Base-by-base conservation (phyloP, 2,329 filamentous ascomycete genomes). In the Penicillium psychrosexuale region DNA sequence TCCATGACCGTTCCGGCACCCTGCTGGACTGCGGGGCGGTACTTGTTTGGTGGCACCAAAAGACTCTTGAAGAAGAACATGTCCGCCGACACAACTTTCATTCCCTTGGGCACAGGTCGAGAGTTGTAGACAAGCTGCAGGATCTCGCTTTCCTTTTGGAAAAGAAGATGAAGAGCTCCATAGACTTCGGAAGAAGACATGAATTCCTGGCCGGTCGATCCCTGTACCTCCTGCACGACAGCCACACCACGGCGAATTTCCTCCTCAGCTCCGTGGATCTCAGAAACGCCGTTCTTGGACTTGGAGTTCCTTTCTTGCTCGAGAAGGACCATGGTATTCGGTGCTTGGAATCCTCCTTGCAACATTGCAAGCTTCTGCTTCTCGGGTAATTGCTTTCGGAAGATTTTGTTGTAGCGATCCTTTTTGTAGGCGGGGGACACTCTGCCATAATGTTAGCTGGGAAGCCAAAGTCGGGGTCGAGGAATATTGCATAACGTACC, bases 11-110 rank as follows among this genome's bases (percentile, higher is more conserved):
- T 86, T 40, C 88, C 86, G 34, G 88, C 84, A 42, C 91, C 90
- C 30, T 90, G 92, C 56, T 85, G 83, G 9, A 91, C 90, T 70
- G 95, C 91, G 12, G 94, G 92, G 38, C 94, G 86, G 72, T 88
- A 99, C 65, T 87, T 88, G 71, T 96, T 99, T 2, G 94, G 94
- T 2, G 95, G 91, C 0, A 99, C 91, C 13, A 97, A 79, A 49
- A 99, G 78, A 34, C 86, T 87, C 53, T 89, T 86, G 53, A 97
- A 80, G 75, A 99, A 99, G 76, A 99, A 97, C 86, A 97, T 96
- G 62, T 96, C 89, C 1, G 90, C 84, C 2, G 79, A 85, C n/a
- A 91, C 78, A 17, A 77, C 77, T 7, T 75, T 75, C 36, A 79
- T 75, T 53, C 81, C 83, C 69, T 84, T 86, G 5, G 81, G 78